A percentile compares a stretch with the other conserved stretches of the same genome.
Evolutionary conservation across 2,329 filamentous ascomycete species (phyloP).

Genomic region (Bisporella sp.): DNA sequence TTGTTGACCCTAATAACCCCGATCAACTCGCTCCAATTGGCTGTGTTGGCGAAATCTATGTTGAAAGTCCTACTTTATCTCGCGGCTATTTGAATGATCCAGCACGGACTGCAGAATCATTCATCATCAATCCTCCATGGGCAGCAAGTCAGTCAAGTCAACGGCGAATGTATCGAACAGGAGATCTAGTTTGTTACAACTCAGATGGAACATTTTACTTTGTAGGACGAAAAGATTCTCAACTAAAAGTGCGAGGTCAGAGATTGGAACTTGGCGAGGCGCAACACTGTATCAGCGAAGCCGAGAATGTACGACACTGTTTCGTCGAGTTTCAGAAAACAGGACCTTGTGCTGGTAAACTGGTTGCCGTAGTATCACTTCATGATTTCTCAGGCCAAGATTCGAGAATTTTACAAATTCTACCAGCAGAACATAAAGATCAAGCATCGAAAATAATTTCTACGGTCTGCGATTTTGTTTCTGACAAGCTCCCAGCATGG

Average conservation of each 20-base stretch:
- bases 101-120: neutral
- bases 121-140: neutral
- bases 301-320: neutral
- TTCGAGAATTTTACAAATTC: neutral
- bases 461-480: neutral
- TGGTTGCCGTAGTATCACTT: neutral
- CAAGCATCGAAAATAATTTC: neutral
- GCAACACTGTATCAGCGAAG: constrained; percentile 15
- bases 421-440: neutral
- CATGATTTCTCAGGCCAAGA: too few relatives aligned
- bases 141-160: neutral
- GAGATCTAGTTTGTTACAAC: constrained; percentile 37
- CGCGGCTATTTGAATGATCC: neutral
- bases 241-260: constrained; percentile 59
- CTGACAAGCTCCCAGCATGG: neutral
- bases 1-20: neutral
- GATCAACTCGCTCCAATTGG: neutral
- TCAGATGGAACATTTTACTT: constrained; percentile 54
- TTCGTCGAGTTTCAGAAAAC: neutral
- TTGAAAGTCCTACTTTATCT: neutral
- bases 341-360: neutral
- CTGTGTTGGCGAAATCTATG: neutral
- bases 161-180: neutral
- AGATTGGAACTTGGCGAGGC: constrained; percentile 61
- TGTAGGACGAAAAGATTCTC: constrained; percentile 55